Evolutionary conservation across 2,329 filamentous ascomycete genomes (phyloP).

Genomic region (Exutisphaerella laricina): DNA sequence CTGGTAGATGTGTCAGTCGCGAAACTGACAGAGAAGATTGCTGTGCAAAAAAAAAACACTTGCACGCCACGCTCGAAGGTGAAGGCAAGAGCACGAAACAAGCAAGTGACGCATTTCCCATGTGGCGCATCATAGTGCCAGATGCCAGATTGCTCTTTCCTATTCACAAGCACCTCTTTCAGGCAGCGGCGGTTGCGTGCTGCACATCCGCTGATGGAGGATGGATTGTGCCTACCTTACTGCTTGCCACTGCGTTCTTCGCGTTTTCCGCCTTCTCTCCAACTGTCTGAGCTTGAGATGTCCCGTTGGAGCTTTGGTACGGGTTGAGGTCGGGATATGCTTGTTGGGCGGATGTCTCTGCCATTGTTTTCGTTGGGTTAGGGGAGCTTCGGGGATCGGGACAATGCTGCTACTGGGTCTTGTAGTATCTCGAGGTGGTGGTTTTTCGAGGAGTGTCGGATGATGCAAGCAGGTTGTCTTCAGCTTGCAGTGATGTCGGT

Average conservation of each 20-base stretch:
- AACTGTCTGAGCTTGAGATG: constrained; percentile 3
- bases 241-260: constrained; percentile 37
- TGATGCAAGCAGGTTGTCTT: too few relatives aligned
- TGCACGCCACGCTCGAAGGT: background rate
- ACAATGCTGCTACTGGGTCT: too few relatives aligned
- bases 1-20: constrained; percentile 19
- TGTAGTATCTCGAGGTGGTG: too few relatives aligned
- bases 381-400: constrained; percentile 6
- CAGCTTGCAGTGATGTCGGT: too few relatives aligned
- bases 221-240: constrained; percentile 36
- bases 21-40: constrained; percentile 2
- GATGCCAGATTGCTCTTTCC: too few relatives aligned
- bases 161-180: background rate
- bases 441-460: too few relatives aligned
- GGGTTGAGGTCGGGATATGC: constrained; percentile 34
- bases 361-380: constrained; percentile 14
- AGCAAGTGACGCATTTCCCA: too few relatives aligned
- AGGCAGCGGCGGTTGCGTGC: background rate
- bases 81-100: too few relatives aligned
- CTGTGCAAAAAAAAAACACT: background rate
- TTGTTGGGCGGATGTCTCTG: constrained; percentile 20
- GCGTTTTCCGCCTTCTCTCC: constrained; percentile 23
- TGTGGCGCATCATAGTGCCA: background rate
- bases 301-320: constrained; percentile 17
- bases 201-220: background rate